These are phyloP conservation scores for Periconia digitata DNA, from an alignment of 2,329 filamentous ascomycete genomes.

Conservation along the genomic window DNA sequence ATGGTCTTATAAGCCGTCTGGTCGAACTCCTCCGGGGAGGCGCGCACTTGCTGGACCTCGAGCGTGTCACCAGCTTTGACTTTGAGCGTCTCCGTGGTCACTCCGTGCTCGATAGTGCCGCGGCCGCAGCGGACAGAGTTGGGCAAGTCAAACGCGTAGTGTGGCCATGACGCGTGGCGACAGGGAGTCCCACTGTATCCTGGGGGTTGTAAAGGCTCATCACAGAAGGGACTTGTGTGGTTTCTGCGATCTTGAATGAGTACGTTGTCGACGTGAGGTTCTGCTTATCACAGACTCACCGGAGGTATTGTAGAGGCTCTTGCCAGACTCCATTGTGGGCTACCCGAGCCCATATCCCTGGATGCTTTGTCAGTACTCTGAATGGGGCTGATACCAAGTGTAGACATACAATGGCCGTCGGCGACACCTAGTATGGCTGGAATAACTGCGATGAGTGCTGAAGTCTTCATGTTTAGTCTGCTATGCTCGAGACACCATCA, in stretches of 20 bases:
- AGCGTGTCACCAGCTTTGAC: constrained; percentile 13
- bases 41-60: constrained; percentile 6
- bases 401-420: constrained; percentile 3
- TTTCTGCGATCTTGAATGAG: too few species aligned
- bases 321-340: constrained; percentile 1
- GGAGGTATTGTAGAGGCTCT: not conserved
- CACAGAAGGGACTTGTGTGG: not conserved
- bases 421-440: not conserved
- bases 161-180: constrained; percentile 3
- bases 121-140: constrained; percentile 17
- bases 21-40: constrained; percentile 1
- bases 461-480: constrained; percentile 2
- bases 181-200: not conserved
- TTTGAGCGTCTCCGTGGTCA: constrained; percentile 9
- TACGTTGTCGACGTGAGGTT: too few species aligned
- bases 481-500: not conserved
- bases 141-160: constrained; percentile 7
- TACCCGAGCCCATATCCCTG: not conserved
- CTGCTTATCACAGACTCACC: not conserved
- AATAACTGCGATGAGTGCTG: not conserved
- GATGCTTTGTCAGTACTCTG: constrained; percentile 2
- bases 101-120: constrained; percentile 10
- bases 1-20: not conserved
- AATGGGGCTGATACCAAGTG: not conserved
- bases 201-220: not conserved